phyloP scores from a whole-genome alignment of 2,329 filamentous ascomycete species.

The Claviceps pusilla region DNA sequence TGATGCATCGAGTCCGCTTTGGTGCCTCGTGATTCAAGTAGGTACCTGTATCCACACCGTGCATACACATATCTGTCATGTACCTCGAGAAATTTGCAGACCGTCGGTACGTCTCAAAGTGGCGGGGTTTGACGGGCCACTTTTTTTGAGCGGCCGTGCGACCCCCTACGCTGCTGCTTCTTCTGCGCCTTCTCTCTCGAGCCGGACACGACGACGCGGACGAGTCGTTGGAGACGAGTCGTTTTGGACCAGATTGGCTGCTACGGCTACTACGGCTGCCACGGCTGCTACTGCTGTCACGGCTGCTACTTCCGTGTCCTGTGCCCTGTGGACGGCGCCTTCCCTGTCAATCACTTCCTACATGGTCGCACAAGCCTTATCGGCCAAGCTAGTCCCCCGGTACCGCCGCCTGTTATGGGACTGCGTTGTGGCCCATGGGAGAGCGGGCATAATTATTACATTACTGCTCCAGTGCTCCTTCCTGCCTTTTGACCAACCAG shows the following conservation, averaged over 20 bases:
- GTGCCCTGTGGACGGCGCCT: not conserved
- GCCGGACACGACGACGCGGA: not conserved
- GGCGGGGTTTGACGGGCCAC: not conserved
- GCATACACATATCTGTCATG: too few species aligned
- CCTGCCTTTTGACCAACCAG: not conserved
- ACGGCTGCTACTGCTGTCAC: not conserved
- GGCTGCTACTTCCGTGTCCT: not conserved
- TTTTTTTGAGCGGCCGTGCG: not conserved
- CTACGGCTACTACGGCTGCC: too few species aligned
- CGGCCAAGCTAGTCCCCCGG: not conserved
- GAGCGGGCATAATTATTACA: not conserved
- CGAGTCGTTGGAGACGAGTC: not conserved
- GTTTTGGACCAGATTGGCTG: not conserved
- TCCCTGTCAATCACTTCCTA: conserved; percentile 1
- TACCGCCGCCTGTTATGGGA: not conserved
- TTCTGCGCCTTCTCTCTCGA: not conserved
- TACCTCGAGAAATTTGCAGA: too few species aligned
- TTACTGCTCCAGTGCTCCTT: not conserved
- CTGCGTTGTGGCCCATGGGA: not conserved
- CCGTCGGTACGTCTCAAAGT: not conserved
- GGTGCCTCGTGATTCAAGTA: not conserved
- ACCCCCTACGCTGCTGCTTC: not conserved
- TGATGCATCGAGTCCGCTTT: not conserved
- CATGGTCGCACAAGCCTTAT: not conserved
- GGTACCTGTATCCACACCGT: too few species aligned